A percentile compares a stretch with the other conserved stretches of the same genome.
phyloP scores from a whole-genome alignment of 2,329 filamentous ascomycete species.

The Calonectria multiphialidica region DNA sequence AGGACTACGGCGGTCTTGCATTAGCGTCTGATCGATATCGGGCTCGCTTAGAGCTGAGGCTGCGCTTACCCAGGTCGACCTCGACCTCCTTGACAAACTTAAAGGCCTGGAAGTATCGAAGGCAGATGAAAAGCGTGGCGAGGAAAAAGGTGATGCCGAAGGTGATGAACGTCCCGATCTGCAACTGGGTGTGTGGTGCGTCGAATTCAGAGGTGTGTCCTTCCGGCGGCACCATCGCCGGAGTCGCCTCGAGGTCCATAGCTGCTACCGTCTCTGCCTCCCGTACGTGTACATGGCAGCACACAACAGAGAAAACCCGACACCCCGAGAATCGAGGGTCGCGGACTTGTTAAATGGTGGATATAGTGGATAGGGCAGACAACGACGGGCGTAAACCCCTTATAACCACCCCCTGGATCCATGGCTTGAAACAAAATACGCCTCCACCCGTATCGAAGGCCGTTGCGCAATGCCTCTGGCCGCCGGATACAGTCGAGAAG shows the following conservation, averaged over 20 bases:
- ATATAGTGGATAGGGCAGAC: constrained; percentile 4
- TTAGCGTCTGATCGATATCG: background rate
- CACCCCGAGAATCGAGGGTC: background rate
- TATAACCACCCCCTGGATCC: constrained; percentile 6
- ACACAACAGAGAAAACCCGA: background rate
- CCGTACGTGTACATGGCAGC: background rate
- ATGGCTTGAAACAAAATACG: background rate
- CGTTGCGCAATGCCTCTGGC: background rate
- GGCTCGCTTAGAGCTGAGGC: background rate
- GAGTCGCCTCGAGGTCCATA: background rate
- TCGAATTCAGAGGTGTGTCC: background rate
- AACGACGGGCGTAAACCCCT: background rate
- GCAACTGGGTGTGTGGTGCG: background rate
- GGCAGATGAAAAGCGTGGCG: background rate
- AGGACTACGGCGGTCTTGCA: background rate
- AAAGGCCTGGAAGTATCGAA: constrained; percentile 3
- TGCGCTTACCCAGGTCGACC: constrained; percentile 1
- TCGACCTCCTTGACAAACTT: constrained; percentile 8
- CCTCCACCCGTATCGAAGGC: background rate
- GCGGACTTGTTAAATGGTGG: constrained; percentile 3
- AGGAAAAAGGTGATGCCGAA: constrained; percentile 4
- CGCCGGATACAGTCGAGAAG: background rate
- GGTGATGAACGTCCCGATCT: background rate
- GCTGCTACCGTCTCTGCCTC: background rate
- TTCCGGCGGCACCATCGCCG: background rate